Percentiles rank a stretch among this genome's conserved stretches.
Evolutionary conservation across 352 stramenopile genomes (phyloP).

Genomic region (Pythium scleroteichum): DNA sequence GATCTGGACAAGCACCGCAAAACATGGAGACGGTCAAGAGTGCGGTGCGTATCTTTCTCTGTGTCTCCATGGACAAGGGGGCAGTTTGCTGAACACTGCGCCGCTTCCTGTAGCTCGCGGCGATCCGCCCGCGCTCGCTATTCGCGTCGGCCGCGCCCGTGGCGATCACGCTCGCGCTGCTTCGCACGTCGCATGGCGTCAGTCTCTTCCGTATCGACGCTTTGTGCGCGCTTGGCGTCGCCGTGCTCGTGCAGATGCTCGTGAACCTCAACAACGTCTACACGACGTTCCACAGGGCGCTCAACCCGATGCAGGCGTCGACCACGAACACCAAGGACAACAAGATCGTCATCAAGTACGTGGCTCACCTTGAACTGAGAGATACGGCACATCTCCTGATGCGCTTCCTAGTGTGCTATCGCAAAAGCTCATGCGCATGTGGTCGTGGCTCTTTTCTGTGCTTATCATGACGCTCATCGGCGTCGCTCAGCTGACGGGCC

Average conservation of each 20-base stretch:
- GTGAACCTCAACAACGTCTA: conserved; percentile 75
- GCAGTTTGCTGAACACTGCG: background rate
- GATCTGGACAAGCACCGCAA: background rate
- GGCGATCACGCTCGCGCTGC: conserved; percentile 52
- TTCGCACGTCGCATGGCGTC: conserved; percentile 30
- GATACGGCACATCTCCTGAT: conserved; percentile 4
- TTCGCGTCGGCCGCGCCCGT: conserved; percentile 59
- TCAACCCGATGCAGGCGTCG: conserved; percentile 39
- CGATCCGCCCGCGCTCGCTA: conserved; percentile 54
- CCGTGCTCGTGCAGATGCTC: conserved; percentile 64
- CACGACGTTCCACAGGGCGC: conserved; percentile 65
- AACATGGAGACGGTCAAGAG: conserved; percentile 68
- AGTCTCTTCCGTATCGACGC: conserved; percentile 47
- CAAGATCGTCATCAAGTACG: conserved; percentile 64
- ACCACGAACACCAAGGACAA: conserved; percentile 37
- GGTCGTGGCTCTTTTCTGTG: conserved; percentile 59
- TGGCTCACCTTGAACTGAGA: background rate
- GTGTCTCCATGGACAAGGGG: background rate
- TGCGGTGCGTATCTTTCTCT: conserved; percentile 31
- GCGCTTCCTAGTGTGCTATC: conserved; percentile 50
- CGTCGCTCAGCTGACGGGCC: conserved; percentile 39
- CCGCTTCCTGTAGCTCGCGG: conserved; percentile 32
- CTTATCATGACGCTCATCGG: conserved; percentile 44
- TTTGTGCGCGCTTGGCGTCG: conserved; percentile 38
- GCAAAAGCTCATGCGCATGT: conserved; percentile 68